Conservation (phyloP, 169 alveolate species). For the Babesia bigemina region DNA sequence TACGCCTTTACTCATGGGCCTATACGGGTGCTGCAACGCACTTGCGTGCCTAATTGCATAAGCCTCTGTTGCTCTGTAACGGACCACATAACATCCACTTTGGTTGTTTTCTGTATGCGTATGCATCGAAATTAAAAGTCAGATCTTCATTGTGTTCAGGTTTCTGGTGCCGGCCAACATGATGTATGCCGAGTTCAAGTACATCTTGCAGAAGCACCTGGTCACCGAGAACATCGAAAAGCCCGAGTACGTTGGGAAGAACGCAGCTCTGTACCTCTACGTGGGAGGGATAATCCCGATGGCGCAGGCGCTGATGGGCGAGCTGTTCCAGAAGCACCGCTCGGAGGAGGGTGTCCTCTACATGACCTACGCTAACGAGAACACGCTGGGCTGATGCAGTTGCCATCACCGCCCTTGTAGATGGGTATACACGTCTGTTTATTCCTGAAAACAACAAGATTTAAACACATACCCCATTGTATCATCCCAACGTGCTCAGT, state of each 20-base stretch:
- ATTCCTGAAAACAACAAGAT: too few species aligned
- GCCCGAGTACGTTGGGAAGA: constrained; percentile 56
- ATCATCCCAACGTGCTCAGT: too few species aligned
- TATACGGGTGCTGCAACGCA: not conserved
- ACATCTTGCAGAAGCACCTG: constrained; percentile 85
- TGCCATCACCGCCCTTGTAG: not conserved
- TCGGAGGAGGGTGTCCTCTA: constrained; percentile 85
- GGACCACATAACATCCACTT: too few species aligned
- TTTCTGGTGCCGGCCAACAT: constrained; percentile 85
- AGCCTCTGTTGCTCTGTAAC: too few species aligned
- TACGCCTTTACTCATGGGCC: not conserved
- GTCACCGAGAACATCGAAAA: constrained; percentile 57
- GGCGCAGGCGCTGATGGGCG: constrained; percentile 82
- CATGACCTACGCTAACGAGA: constrained; percentile 81
- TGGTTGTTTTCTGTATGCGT: too few species aligned
- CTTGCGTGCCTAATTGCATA: not conserved
- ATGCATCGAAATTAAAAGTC: not conserved
- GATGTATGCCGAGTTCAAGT: constrained; percentile 88
- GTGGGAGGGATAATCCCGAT: constrained; percentile 81
- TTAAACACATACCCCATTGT: too few species aligned
- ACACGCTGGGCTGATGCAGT: constrained; percentile 50
- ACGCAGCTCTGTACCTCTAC: constrained; percentile 79
- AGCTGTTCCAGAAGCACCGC: constrained; percentile 79
- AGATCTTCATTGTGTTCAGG: constrained; percentile 38
- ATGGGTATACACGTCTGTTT: too few species aligned